Evolutionary conservation across 495 filamentous ascomycete genomes (phyloP).

Genomic region (Aspergillus egyptiacus): DNA sequence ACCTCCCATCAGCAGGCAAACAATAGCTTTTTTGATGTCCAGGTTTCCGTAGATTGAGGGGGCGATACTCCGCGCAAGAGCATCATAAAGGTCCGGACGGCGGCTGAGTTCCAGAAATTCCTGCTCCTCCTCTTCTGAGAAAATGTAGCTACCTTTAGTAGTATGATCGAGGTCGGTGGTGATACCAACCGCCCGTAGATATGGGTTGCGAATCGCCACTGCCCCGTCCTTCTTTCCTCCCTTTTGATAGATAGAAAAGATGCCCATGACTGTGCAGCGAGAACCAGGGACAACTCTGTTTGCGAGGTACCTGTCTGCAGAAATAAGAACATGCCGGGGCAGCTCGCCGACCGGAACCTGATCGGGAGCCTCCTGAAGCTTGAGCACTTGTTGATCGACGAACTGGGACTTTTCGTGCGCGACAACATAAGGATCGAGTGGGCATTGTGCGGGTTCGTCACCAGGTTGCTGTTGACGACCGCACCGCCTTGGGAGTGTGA

Average conservation of each 20-base stretch:
- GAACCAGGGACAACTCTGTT: constrained; percentile 96
- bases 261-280: constrained; percentile 89
- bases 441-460: constrained; percentile 64
- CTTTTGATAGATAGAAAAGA: constrained; percentile 95
- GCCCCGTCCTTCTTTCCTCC: constrained; percentile 78
- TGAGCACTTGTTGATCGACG: constrained; percentile 96
- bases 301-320: constrained; percentile 90
- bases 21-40: constrained; percentile 98
- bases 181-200: constrained; percentile 91
- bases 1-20: constrained; percentile 89
- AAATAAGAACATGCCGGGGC: constrained; percentile 88
- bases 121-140: constrained; percentile 95
- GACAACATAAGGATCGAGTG: constrained; percentile 91
- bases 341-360: constrained; percentile 97
- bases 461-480: constrained; percentile 51
- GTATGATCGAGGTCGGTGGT: constrained; percentile 85
- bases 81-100: constrained; percentile 83
- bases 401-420: constrained; percentile 92
- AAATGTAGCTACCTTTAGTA: constrained; percentile 75
- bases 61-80: constrained; percentile 87
- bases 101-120: constrained; percentile 93
- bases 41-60: constrained; percentile 95
- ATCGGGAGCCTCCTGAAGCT: constrained; percentile 96
- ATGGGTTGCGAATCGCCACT: constrained; percentile 92
- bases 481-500: constrained; percentile 77